Conservation (phyloP, 2,329 filamentous ascomycete genomes). For the Aspergillus pseudoterreus region DNA sequence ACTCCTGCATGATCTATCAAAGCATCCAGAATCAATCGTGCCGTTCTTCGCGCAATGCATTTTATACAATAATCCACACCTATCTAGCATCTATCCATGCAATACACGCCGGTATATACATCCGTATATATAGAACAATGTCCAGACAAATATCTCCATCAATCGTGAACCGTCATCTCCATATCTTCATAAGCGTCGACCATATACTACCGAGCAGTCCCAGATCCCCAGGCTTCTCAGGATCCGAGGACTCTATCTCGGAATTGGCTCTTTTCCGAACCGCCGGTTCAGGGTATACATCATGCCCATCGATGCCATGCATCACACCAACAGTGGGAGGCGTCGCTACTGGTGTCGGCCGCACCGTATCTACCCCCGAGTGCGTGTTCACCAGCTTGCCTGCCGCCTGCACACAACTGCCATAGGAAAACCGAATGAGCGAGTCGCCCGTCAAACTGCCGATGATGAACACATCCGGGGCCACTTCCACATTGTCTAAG, state of each 20-base stretch:
- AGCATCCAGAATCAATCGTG: no score
- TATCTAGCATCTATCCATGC: background rate
- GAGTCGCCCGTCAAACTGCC: slow-evolving; percentile 60
- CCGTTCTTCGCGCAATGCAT: background rate
- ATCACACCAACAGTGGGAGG: slow-evolving; percentile 26
- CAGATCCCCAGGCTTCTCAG: background rate
- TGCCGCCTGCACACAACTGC: slow-evolving; percentile 56
- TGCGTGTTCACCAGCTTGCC: slow-evolving; percentile 44
- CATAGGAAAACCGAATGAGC: slow-evolving; percentile 57
- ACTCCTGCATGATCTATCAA: background rate
- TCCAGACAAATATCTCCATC: background rate
- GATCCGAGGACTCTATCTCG: background rate
- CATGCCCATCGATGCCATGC: slow-evolving; percentile 38
- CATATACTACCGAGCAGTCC: background rate
- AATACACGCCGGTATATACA: background rate
- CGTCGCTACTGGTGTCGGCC: slow-evolving; percentile 1
- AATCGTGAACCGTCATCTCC: background rate
- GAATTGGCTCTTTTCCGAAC: background rate
- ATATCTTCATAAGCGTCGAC: background rate
- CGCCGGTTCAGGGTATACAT: slow-evolving; percentile 13
- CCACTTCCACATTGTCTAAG: slow-evolving; percentile 51
- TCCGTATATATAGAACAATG: background rate
- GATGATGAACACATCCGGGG: slow-evolving; percentile 52
- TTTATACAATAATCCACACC: background rate
- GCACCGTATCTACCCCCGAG: slow-evolving; percentile 13